phyloP scores from a whole-genome alignment of 768 basidiomycete species.

The Termitomyces heimii region DNA sequence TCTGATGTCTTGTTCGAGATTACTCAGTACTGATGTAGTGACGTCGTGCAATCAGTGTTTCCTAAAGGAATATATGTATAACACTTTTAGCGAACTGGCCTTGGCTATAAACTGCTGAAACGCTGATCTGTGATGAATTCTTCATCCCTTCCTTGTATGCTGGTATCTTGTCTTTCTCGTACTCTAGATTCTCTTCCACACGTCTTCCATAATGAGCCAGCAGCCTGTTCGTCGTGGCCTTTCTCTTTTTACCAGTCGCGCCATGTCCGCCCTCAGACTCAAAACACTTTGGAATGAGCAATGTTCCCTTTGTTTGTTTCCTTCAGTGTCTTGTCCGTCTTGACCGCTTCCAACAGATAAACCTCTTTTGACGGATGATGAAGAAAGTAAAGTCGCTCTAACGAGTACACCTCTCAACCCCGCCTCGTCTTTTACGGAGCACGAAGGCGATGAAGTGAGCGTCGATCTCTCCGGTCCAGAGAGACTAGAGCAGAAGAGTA shows the following conservation, averaged over 20 bases:
- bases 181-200: background rate
- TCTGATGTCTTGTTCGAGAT: background rate
- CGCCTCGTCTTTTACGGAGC: constrained; percentile 12
- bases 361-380: constrained; percentile 35
- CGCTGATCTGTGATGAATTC: background rate
- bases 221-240: constrained; percentile 12
- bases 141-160: background rate
- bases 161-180: background rate
- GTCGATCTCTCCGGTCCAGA: constrained; percentile 28
- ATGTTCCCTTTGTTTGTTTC: constrained; percentile 25
- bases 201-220: constrained; percentile 10
- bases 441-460: constrained; percentile 22
- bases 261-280: constrained; percentile 41
- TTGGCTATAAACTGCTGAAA: background rate
- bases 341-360: constrained; percentile 26
- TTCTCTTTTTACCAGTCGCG: constrained; percentile 36
- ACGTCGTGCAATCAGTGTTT: background rate
- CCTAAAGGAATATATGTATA: background rate
- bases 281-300: constrained; percentile 38
- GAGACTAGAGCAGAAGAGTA: constrained; percentile 22
- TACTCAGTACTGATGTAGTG: background rate
- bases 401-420: constrained; percentile 9
- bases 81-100: too few relatives aligned
- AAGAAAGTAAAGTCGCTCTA: constrained; percentile 31
- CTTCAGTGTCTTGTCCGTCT: background rate